Evolutionary conservation across 1,284 basidiomycete species (phyloP), one percentile per base, ranked within the genome.

Genomic region (Heterobasidion occidentale): DNA sequence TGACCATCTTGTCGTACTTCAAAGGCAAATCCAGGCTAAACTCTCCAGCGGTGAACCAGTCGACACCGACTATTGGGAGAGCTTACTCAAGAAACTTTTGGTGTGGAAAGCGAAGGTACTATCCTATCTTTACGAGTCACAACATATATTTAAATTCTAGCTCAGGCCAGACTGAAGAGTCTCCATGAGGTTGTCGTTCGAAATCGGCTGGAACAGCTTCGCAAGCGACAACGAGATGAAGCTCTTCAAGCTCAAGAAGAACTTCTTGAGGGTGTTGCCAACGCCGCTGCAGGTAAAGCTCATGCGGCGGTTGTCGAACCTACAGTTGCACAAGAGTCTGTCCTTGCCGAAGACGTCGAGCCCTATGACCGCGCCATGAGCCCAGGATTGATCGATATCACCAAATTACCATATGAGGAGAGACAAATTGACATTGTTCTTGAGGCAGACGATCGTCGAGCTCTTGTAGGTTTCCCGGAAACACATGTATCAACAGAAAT

Each of bases 11-110:
- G 78, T 81, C 17, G 81, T 80, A 45, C 77, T 99, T 36, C 96
- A 99, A 70, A 79, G 83, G 57, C 88, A 88, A 64, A 88, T 99
- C 14, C 91, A 94, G 64, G 79, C 79, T 53, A 99, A 99, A 71
- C 80, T 99, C 1, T 77, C 81, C 0, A 93, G 92, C 58, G 92
- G 93, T 36, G 94, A 98, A 70, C 94, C 95, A 1, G 83, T 99
- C 45, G 97, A 99, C 70, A 90, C 88, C 12, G 97, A 99, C 69
- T 99, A 99, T 68, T 99, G 97, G 97, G 96, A 98, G 71, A 79
- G 86, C 44, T 74, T 99, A 7, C 71, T 99, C 58, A 91, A 92
- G 70, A 94, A 92, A 68, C 74, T 99, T 46, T 77, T 97, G n/a
- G 95, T 99, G 1, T 97, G 93, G 88, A 98, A 98, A 71, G 91